A percentile compares a stretch with the other conserved stretches of the same genome.
phyloP scores from a whole-genome alignment of 2,329 filamentous ascomycete genomes.

The Venturia asperata region DNA sequence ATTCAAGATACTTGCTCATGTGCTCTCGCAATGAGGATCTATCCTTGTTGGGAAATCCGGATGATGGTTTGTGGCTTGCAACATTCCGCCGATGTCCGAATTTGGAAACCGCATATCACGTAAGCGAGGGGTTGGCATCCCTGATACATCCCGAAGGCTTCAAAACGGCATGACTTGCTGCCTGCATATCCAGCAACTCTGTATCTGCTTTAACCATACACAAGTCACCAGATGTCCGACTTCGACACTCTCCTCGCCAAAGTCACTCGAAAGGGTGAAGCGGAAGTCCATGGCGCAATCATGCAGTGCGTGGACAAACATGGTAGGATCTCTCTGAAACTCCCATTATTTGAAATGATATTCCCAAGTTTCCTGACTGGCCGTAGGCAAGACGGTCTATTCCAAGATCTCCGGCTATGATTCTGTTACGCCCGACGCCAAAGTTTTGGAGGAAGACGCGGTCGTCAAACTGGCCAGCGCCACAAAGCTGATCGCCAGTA shows the following conservation, averaged over 20 bases:
- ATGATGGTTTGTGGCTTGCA: background rate
- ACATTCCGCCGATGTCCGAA: background rate
- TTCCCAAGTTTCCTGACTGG: background rate
- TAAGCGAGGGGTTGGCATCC: background rate
- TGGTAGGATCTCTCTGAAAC: background rate
- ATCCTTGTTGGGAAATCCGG: background rate
- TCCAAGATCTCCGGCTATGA: constrained; percentile 18
- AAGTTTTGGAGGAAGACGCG: constrained; percentile 20
- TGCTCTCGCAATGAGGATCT: background rate
- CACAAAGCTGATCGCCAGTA: constrained; percentile 20
- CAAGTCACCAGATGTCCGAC: constrained; percentile 13
- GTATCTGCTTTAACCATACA: too few species aligned
- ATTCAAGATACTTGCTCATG: background rate
- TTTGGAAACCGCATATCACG: background rate
- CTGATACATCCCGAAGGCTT: too few species aligned
- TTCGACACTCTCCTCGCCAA: constrained; percentile 18
- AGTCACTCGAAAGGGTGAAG: constrained; percentile 9
- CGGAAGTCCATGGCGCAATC: constrained; percentile 18
- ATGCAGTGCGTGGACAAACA: constrained; percentile 19
- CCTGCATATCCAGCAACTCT: too few species aligned
- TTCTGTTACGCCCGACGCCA: constrained; percentile 11
- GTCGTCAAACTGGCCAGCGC: constrained; percentile 24
- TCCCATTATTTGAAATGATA: background rate
- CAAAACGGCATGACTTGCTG: too few species aligned
- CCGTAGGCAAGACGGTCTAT: constrained; percentile 19